Percentiles rank a stretch among this genome's conserved stretches.
These are phyloP conservation scores for Angophora floribunda DNA, from an alignment of 345 rosid species.

Conservation along the genomic window DNA sequence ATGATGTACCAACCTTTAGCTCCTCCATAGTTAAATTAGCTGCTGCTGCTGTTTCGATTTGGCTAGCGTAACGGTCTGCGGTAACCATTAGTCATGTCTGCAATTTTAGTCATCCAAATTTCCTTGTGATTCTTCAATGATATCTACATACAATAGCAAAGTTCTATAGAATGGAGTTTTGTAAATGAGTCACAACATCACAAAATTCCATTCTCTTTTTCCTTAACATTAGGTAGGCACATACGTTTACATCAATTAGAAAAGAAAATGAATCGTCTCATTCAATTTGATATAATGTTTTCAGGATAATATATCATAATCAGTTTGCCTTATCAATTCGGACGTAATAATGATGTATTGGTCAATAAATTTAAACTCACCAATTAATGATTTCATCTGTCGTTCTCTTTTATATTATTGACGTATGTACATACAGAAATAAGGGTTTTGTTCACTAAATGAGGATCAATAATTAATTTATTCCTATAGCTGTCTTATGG, in stretches of 20 bases:
- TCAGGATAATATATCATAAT: background rate
- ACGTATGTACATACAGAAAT: background rate
- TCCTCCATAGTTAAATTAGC: background rate
- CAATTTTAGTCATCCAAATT: background rate
- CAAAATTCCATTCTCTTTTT: background rate
- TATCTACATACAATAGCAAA: background rate
- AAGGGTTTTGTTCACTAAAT: no score
- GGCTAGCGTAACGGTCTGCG: no score
- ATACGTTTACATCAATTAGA: background rate
- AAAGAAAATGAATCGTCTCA: background rate
- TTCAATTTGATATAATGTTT: background rate
- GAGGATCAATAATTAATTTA: no score
- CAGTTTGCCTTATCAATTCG: background rate
- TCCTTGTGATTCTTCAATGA: background rate
- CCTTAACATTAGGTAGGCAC: background rate
- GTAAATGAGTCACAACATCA: background rate
- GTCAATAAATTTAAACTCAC: background rate
- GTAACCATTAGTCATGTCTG: no score
- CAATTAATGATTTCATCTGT: fast-evolving
- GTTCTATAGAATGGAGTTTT: background rate
- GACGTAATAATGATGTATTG: background rate
- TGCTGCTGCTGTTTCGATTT: background rate
- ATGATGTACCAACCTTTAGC: background rate
- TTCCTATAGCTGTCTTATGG: background rate
- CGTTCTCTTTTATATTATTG: background rate